Evolutionary conservation across 2,329 filamentous ascomycete species (phyloP), one percentile per base, ranked within the genome.

Genomic region (Colletotrichum sp.): DNA sequence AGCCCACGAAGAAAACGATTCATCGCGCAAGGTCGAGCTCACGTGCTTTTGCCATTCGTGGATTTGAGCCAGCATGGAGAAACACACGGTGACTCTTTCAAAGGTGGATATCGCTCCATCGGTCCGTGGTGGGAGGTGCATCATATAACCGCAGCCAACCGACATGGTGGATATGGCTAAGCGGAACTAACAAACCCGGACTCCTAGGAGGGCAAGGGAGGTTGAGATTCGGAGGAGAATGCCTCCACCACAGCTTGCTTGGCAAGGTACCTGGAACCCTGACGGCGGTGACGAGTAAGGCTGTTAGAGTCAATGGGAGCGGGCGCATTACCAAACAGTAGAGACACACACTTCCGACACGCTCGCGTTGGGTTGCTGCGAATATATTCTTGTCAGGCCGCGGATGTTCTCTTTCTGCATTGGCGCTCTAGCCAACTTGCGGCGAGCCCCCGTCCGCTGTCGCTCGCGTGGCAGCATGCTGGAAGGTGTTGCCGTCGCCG

Each of bases 171-270:
- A 55, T 44, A 64, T 72, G n/a, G 44, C 18, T 24, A 15, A n/a
- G 26, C 73, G 69, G 73, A 67, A 68, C 39, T 44, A 68, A 49
- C 39, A 18, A 26, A n/a, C 69, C 55, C 36, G 69, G 30, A 30
- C 62, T 52, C 57, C 16, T 8, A 49, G 55, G 44, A 55, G 28
- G 44, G 49, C 9, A 60, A 60, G 30, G 52, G 30, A 69, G 55
- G 34, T 57, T 16, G 26, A 57, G 44, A 70, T 55, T 65, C 64
- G 65, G 62, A 59, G 34, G 26, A 62, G 55, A 6, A 44, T 34
- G 39, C 63, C 74, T 76, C 74, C 74, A 76, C 74, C 44, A 74
- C 32, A 76, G 65, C 70, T 76, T 76, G 57, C 63, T 76, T 69
- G 70, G 49, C 65, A 69, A 39, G 34, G 30, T 67, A 74, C 71